A percentile compares a stretch with the other conserved stretches of the same genome.
Evolutionary conservation across 257 asterid genomes (phyloP).

Genomic region (Solanum piurae): DNA sequence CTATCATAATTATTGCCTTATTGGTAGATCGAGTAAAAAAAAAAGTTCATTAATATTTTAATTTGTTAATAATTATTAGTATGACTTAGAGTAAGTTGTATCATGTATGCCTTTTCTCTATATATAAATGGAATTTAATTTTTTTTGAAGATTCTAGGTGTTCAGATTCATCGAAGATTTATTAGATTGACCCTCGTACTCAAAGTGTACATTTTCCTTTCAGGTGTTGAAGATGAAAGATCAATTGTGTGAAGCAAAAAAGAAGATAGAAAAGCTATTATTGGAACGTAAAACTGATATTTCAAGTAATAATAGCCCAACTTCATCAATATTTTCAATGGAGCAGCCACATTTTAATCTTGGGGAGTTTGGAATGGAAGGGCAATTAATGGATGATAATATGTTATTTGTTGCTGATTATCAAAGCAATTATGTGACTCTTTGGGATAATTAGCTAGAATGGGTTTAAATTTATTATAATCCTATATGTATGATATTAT

Average conservation of each 20-base stretch:
- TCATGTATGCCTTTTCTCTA: not conserved
- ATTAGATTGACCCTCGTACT: not conserved
- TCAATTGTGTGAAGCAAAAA: constrained; percentile 38
- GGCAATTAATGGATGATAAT: constrained; percentile 10
- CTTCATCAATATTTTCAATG: constrained; percentile 21
- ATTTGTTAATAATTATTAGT: not conserved
- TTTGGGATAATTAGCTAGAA: constrained; percentile 2
- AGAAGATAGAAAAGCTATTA: constrained; percentile 26
- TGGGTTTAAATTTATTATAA: constrained; percentile 1
- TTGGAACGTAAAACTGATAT: constrained; percentile 20
- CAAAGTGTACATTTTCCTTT: not conserved
- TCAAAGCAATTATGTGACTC: constrained; percentile 1
- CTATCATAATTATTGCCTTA: not conserved
- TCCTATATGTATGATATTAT: not conserved
- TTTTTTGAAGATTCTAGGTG: not conserved
- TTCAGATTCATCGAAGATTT: not conserved
- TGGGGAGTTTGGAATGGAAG: constrained; percentile 38
- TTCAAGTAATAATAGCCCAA: constrained; percentile 42
- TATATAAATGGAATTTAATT: not conserved
- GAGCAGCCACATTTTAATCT: constrained; percentile 18
- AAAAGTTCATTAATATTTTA: not conserved
- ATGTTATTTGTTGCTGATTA: constrained; percentile 23
- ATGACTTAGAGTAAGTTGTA: not conserved
- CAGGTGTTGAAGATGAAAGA: constrained; percentile 41
- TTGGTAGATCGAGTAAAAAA: not conserved